Percentiles rank a stretch among this genome's conserved stretches.
phyloP scores from a whole-genome alignment of 805 yeast species.

The Candida ulmi region DNA sequence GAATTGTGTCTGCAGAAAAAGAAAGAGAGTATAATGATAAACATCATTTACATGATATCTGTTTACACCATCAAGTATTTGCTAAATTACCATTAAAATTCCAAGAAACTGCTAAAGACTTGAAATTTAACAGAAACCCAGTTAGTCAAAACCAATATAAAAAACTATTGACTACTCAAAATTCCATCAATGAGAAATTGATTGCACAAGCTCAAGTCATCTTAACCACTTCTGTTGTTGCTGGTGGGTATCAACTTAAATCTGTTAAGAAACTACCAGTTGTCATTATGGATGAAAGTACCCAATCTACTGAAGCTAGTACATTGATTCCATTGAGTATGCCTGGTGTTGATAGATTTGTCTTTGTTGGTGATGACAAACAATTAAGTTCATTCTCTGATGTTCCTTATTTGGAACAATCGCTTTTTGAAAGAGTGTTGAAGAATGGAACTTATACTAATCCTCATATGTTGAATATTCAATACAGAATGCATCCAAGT shows the following conservation, averaged over 20 bases:
- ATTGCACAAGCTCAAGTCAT: slow-evolving; percentile 64
- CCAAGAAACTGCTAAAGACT: slow-evolving; percentile 36
- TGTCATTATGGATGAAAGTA: slow-evolving; percentile 74
- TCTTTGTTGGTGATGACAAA: slow-evolving; percentile 72
- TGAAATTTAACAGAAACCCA: slow-evolving; percentile 38
- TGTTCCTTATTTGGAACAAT: slow-evolving; percentile 59
- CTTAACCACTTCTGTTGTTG: slow-evolving; percentile 67
- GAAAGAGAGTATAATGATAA: slow-evolving; percentile 52
- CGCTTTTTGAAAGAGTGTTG: slow-evolving; percentile 63
- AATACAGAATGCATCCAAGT: slow-evolving; percentile 63
- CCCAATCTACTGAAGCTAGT: slow-evolving; percentile 70
- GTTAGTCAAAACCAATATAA: slow-evolving; percentile 43
- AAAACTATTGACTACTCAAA: slow-evolving; percentile 40
- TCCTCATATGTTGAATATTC: slow-evolving; percentile 66
- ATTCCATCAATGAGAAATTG: slow-evolving; percentile 40
- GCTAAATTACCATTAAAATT: slow-evolving; percentile 41
- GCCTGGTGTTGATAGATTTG: slow-evolving; percentile 60
- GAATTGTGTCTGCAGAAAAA: slow-evolving; percentile 56
- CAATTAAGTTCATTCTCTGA: slow-evolving; percentile 70
- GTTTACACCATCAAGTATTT: slow-evolving; percentile 57
- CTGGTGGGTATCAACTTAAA: slow-evolving; percentile 62
- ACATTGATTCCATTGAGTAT: slow-evolving; percentile 67
- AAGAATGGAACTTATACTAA: slow-evolving; percentile 52
- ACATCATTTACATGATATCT: slow-evolving; percentile 55
- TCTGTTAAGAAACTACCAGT: slow-evolving; percentile 58